Evolutionary conservation across 1,284 basidiomycete genomes (phyloP).

Genomic region (Termitomyces sp.): DNA sequence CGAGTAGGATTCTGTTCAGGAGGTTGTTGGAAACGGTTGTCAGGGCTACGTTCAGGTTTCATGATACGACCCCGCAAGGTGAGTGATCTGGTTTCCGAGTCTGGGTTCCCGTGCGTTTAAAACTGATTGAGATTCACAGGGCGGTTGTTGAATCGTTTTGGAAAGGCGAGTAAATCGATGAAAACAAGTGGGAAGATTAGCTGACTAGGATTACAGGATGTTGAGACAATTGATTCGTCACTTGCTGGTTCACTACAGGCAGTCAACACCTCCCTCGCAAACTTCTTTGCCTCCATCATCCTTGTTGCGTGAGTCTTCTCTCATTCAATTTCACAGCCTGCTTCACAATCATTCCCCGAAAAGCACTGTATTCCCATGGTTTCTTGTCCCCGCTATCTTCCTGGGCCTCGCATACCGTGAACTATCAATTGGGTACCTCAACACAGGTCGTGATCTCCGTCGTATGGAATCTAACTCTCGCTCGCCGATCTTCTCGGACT

Average conservation of each 20-base stretch:
- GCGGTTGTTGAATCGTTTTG: conserved; percentile 63
- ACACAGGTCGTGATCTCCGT: conserved; percentile 72
- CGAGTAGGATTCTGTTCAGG: conserved; percentile 57
- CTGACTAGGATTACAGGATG: conserved; percentile 40
- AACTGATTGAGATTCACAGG: conserved; percentile 25
- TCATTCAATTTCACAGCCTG: background rate
- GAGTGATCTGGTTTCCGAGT: background rate
- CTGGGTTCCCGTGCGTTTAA: background rate
- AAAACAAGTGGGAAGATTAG: too few relatives aligned
- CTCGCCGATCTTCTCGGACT: conserved; percentile 73
- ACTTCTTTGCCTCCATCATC: conserved; percentile 64
- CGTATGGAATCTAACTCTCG: conserved; percentile 74
- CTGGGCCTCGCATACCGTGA: conserved; percentile 60
- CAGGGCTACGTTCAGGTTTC: conserved; percentile 46
- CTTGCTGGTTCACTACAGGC: conserved; percentile 67
- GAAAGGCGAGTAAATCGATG: conserved; percentile 38
- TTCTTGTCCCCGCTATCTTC: conserved; percentile 66
- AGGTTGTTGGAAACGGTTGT: conserved; percentile 54
- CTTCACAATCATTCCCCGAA: conserved; percentile 4
- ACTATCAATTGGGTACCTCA: conserved; percentile 69
- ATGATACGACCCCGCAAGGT: conserved; percentile 44
- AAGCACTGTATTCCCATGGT: conserved; percentile 65
- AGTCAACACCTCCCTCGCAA: conserved; percentile 70
- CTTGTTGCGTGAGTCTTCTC: conserved; percentile 46
- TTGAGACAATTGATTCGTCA: conserved; percentile 73